A percentile compares a stretch with the other conserved stretches of the same genome.
phyloP scores from a whole-genome alignment of 768 basidiomycete species.

The Floccularia luteovirens region DNA sequence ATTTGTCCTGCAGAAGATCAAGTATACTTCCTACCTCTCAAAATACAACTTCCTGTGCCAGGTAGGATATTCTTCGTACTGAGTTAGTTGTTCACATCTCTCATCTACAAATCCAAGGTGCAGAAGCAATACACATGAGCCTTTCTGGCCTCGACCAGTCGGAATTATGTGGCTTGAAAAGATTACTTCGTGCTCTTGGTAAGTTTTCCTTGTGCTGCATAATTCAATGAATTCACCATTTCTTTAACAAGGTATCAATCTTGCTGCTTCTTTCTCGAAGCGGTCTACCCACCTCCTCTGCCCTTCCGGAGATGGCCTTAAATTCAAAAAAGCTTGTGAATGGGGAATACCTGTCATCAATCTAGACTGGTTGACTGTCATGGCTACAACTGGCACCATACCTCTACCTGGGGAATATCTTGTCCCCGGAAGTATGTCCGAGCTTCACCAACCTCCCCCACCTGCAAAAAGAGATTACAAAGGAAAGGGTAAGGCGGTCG shows the following conservation, averaged over 20 bases:
- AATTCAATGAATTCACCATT: background rate
- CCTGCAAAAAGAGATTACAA: conserved; percentile 10
- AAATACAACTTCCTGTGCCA: conserved; percentile 45
- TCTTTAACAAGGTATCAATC: conserved; percentile 37
- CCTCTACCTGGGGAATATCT: conserved; percentile 26
- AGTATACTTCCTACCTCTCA: conserved; percentile 63
- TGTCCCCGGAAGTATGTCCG: conserved; percentile 10
- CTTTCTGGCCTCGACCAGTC: conserved; percentile 73
- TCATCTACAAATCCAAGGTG: conserved; percentile 26
- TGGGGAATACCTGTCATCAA: conserved; percentile 76
- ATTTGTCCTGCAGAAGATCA: conserved; percentile 63
- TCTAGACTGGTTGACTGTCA: conserved; percentile 59
- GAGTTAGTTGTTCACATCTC: background rate
- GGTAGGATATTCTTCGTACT: conserved; percentile 27
- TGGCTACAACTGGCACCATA: conserved; percentile 46
- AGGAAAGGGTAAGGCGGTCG: conserved; percentile 16
- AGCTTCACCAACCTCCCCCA: conserved; percentile 1
- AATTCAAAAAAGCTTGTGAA: conserved; percentile 70
- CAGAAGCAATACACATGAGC: conserved; percentile 51
- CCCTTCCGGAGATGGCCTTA: conserved; percentile 58
- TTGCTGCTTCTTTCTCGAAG: conserved; percentile 53
- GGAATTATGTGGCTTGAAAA: conserved; percentile 55
- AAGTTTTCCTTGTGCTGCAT: conserved; percentile 10
- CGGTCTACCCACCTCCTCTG: conserved; percentile 78
- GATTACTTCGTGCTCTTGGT: conserved; percentile 68